phyloP scores from a whole-genome alignment of 2,329 filamentous ascomycete genomes.

The Neocucurbitaria cava region DNA sequence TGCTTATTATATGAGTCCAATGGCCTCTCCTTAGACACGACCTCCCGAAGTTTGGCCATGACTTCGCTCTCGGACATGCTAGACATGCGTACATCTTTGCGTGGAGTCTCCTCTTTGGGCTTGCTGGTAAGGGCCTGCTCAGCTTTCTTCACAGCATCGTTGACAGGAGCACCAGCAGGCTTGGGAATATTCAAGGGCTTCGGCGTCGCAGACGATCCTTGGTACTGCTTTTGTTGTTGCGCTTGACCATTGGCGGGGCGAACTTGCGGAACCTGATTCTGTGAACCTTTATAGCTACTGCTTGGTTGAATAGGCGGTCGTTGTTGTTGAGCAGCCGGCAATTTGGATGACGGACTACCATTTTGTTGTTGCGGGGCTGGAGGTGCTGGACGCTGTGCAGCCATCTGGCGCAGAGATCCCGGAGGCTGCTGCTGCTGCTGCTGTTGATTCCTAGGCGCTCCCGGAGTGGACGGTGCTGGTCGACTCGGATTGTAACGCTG shows the following conservation, averaged over 20 bases:
- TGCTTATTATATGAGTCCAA: conserved; percentile 97
- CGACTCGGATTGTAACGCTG: conserved; percentile 83
- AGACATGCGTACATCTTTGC: conserved; percentile 96
- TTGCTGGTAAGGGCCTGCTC: conserved; percentile 79
- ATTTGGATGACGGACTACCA: conserved; percentile 35
- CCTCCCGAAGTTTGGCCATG: conserved; percentile 93
- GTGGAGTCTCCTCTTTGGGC: conserved; percentile 75
- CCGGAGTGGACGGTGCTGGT: conserved; percentile 81
- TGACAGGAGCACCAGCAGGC: conserved; percentile 57
- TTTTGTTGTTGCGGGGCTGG: conserved; percentile 64
- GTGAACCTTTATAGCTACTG: conserved; percentile 42
- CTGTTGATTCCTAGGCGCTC: conserved; percentile 55
- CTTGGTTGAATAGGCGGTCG: conserved; percentile 56
- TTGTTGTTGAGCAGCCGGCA: conserved; percentile 33
- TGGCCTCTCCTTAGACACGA: conserved; percentile 94
- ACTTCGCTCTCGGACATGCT: conserved; percentile 97
- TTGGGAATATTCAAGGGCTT: conserved; percentile 64
- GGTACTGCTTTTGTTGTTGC: conserved; percentile 43
- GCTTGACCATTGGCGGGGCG: conserved; percentile 54
- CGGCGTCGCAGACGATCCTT: conserved; percentile 56
- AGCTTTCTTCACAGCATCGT: conserved; percentile 83
- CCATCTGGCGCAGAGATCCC: conserved; percentile 59
- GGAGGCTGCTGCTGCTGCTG: conserved; percentile 62
- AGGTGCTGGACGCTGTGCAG: conserved; percentile 84
- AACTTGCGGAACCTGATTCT: conserved; percentile 49